Base-by-base conservation (phyloP, 768 basidiomycete genomes). In the Rhodosporidiobolus odoratus region DNA sequence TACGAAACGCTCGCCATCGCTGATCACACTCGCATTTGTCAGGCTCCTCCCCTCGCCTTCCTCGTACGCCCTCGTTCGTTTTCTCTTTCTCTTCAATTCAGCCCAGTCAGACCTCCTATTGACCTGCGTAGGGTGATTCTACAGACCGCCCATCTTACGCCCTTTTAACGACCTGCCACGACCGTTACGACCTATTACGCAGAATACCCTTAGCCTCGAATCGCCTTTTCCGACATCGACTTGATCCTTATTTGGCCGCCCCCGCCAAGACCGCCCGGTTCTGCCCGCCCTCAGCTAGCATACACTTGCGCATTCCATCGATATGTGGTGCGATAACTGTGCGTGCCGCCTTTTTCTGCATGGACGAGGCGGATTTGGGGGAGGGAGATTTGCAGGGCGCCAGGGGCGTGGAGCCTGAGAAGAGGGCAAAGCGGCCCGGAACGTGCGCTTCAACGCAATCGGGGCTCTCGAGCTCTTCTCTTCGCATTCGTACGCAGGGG, bases 321-420 rank as follows among this genome's bases (percentile, higher is more conserved):
- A 40, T 13, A 65, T 71, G 52, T 71, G 69, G 69, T 71, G 69
- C 41, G 60, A 71, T 35, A 71, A 71, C 56, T 71, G 69, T 71
- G n/a, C 17, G 69, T 48, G 27, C 21, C 16, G 32, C 2, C 41
- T 37, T 19, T 17, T 47, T 57, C n/a, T 35, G 5, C 32, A 35
- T 4, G 9, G 17, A 21, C 5, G 9, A 19, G 34, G 9, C 15
- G 54, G 8, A 23, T 4, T 23, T 5, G 34, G 32, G 8, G 16
- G 34, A 19, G 34, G 13, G 54, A 56, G 37, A 35, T 16, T 17
- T 4, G 54, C 32, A 35, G 32, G 32, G 23, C 54, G 32, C 5
- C 12, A 21, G n/a, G 5, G 52, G 52, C 13, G 52, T 9, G 48
- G 12, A 50, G 48, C 48, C 12, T 23, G 48, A 50, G 21, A n/a